Percentiles rank a stretch among this genome's conserved stretches.
phyloP scores from a whole-genome alignment of 192 early-diverging fungal genomes.

The Funneliformis mosseae region DNA sequence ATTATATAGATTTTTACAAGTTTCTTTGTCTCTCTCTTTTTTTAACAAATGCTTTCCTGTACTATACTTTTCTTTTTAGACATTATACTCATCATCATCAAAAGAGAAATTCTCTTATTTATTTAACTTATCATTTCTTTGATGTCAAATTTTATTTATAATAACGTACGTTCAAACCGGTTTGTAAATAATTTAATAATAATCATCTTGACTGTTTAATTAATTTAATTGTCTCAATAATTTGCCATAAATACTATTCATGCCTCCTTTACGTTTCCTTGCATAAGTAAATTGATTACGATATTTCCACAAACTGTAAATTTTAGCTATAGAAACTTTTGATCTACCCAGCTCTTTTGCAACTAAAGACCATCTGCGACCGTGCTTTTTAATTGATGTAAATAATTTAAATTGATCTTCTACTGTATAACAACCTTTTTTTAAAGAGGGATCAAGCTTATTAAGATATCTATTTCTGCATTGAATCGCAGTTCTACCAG shows the following conservation, averaged over 20 bases:
- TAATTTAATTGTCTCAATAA: constrained; percentile 11
- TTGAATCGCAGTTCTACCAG: not conserved
- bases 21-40: no score
- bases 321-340: constrained; percentile 35
- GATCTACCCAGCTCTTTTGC: not conserved
- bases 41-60: not conserved
- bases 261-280: not conserved
- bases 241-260: not conserved
- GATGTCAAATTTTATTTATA: no score
- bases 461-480: not conserved
- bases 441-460: not conserved
- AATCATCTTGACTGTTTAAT: not conserved
- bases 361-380: not conserved
- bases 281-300: constrained; percentile 12
- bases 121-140: not conserved
- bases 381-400: not conserved
- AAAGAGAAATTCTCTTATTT: not conserved
- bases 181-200: no score
- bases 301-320: constrained; percentile 40
- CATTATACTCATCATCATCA: not conserved
- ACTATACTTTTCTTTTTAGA: not conserved
- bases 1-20: no score
- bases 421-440: not conserved
- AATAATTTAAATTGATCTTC: not conserved
- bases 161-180: no score